A percentile compares a stretch with the other conserved stretches of the same genome.
Evolutionary conservation across 768 basidiomycete species (phyloP).

Genomic region (Phylloporus sp.): DNA sequence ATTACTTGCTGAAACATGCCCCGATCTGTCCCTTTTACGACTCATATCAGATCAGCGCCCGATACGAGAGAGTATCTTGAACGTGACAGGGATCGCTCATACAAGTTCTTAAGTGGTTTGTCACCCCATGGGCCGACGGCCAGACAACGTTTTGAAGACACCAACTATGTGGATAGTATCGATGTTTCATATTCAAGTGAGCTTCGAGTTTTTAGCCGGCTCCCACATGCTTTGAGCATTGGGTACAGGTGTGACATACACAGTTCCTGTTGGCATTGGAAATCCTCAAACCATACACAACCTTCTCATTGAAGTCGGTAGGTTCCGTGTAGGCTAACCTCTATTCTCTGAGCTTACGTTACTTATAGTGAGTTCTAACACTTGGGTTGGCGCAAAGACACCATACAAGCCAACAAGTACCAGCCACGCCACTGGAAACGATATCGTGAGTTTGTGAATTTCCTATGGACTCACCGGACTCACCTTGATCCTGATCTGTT

Average conservation of each 20-base stretch:
- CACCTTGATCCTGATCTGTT: not conserved
- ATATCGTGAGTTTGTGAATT: slow-evolving; percentile 28
- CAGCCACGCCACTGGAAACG: slow-evolving; percentile 38
- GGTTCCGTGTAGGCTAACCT: slow-evolving; percentile 2
- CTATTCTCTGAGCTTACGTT: not conserved
- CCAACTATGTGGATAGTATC: slow-evolving; percentile 31
- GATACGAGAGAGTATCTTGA: slow-evolving; percentile 48
- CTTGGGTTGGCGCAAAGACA: slow-evolving; percentile 53
- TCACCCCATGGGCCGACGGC: slow-evolving; percentile 51
- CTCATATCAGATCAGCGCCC: slow-evolving; percentile 36
- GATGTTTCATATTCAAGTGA: slow-evolving; percentile 55
- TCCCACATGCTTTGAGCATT: not conserved
- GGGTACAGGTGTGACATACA: slow-evolving; percentile 48
- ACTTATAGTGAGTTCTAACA: slow-evolving; percentile 42
- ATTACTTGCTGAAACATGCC: slow-evolving; percentile 36
- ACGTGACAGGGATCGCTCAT: slow-evolving; percentile 51
- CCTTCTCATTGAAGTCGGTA: slow-evolving; percentile 58
- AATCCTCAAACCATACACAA: slow-evolving; percentile 45
- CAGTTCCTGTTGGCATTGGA: slow-evolving; percentile 49
- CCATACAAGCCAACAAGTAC: slow-evolving; percentile 45
- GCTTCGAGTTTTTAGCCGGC: not conserved
- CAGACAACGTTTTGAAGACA: slow-evolving; percentile 9
- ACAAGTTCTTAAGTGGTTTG: slow-evolving; percentile 51
- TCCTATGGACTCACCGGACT: not conserved
- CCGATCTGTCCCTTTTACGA: slow-evolving; percentile 42